A percentile compares a stretch with the other conserved stretches of the same genome.
phyloP scores from a whole-genome alignment of 495 filamentous ascomycete genomes.

The Penicillium cosmopolitanum region DNA sequence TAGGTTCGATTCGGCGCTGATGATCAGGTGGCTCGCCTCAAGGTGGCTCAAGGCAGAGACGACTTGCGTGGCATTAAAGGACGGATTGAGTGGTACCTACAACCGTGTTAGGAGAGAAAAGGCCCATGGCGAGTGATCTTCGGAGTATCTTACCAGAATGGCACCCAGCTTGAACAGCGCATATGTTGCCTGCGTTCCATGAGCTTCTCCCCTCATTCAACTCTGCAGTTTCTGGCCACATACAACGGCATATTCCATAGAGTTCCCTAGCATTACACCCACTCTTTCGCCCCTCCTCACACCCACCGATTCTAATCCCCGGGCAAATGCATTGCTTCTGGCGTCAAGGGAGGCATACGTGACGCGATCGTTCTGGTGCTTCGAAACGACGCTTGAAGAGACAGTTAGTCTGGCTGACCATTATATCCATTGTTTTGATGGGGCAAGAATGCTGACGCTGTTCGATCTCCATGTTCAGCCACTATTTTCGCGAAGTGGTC shows the following conservation, averaged over 20 bases:
- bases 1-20: slow-evolving; percentile 83
- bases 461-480: slow-evolving; percentile 69
- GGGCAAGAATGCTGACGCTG: slow-evolving; percentile 56
- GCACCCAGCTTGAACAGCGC: slow-evolving; percentile 92
- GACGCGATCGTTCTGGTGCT: slow-evolving; percentile 63
- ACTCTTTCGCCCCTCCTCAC: slow-evolving; percentile 86
- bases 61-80: slow-evolving; percentile 82
- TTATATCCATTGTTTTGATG: background rate
- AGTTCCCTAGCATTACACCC: slow-evolving; percentile 84
- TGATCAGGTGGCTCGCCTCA: slow-evolving; percentile 73
- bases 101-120: background rate
- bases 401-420: background rate
- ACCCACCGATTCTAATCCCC: slow-evolving; percentile 71
- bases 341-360: slow-evolving; percentile 77
- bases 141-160: slow-evolving; percentile 62
- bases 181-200: slow-evolving; percentile 64
- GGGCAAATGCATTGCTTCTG: slow-evolving; percentile 76
- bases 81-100: slow-evolving; percentile 86
- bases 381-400: slow-evolving; percentile 62
- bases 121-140: background rate
- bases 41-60: slow-evolving; percentile 78
- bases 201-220: slow-evolving; percentile 9
- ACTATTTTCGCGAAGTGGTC: slow-evolving; percentile 80
- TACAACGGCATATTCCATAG: slow-evolving; percentile 77
- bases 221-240: slow-evolving; percentile 39